Conservation (phyloP, 306 rosid species). For the apple (Malus domestica) region ASM211411v1 NC_041801.1:21111001-21111500, state of each 20-base stretch:
- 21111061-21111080: too few species aligned
- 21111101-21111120: too few species aligned
- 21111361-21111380: constrained; percentile 88
- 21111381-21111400: constrained; percentile 79
- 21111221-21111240: background rate
- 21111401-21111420: constrained; percentile 98
- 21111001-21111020: too few species aligned
- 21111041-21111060: too few species aligned
- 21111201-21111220: background rate
- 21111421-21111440: constrained; percentile 89
- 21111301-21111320: constrained; percentile 75
- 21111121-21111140: background rate
- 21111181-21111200: background rate
- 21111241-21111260: constrained; percentile 1
- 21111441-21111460: constrained; percentile 85
- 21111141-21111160: background rate
- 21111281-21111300: background rate
- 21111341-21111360: constrained; percentile 96
- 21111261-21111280: constrained; percentile 4
- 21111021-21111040: too few species aligned
- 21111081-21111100: too few species aligned
- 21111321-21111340: constrained; percentile 93
- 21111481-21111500: constrained; percentile 75
- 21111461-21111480: constrained; percentile 87
- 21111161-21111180: background rate